Conservation (phyloP, 2,329 filamentous ascomycete species). For the Lasiodiplodia theobromae region DNA sequence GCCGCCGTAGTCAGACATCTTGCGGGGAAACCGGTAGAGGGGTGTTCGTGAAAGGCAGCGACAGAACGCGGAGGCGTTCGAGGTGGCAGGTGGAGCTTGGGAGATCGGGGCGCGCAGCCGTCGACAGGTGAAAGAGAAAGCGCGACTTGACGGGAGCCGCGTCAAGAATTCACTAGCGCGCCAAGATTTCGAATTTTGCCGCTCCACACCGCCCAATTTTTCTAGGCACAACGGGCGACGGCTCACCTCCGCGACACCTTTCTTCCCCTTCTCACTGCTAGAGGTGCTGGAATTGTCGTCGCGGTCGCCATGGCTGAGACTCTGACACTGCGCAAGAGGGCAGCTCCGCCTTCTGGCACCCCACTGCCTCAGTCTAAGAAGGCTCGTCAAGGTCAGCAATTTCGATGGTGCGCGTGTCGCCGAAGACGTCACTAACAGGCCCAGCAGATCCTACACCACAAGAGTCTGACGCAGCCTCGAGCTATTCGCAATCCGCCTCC, state of each 20-base stretch:
- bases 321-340: constrained; percentile 13
- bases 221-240: background rate
- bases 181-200: constrained; percentile 10
- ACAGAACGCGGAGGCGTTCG: background rate
- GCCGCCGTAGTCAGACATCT: constrained; percentile 57
- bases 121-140: constrained; percentile 22
- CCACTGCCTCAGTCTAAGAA: constrained; percentile 36
- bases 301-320: constrained; percentile 1
- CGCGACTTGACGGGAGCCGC: constrained; percentile 20
- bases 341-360: background rate
- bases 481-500: background rate
- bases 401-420: background rate
- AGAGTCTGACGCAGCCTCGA: constrained; percentile 21
- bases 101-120: background rate
- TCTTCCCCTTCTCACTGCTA: background rate
- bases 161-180: constrained; percentile 25
- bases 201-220: constrained; percentile 23
- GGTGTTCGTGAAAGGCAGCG: background rate
- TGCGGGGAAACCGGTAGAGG: constrained; percentile 26
- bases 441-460: background rate
- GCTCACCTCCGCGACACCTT: background rate
- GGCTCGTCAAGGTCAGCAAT: constrained; percentile 36
- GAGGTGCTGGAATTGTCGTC: background rate
- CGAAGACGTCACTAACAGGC: constrained; percentile 9
- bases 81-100: constrained; percentile 11